A percentile compares a stretch with the other conserved stretches of the same genome.
Conservation (phyloP, 192 early-diverging fungal genomes). For the Coemansia umbellata region DNA sequence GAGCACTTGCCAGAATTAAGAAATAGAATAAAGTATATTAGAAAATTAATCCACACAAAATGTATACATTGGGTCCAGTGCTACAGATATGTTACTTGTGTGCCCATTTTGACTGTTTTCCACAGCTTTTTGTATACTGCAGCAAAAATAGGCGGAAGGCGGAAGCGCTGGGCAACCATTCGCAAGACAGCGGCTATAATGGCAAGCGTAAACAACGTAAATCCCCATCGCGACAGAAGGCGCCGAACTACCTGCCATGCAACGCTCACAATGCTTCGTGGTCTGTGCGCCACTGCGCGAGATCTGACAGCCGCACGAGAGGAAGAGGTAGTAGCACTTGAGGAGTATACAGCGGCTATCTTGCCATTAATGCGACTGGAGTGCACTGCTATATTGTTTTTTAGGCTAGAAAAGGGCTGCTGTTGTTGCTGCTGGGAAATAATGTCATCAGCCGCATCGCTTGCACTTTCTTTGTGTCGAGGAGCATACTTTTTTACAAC, state of each 20-base stretch:
- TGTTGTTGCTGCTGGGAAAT: too few relatives aligned
- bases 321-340: background rate
- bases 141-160: constrained; percentile 26
- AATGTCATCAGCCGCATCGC: background rate
- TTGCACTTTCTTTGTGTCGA: background rate
- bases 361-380: background rate
- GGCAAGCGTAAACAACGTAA: constrained; percentile 42
- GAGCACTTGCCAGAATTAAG: too few relatives aligned
- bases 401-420: background rate
- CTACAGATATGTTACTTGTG: constrained; percentile 44
- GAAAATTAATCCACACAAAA: too few relatives aligned
- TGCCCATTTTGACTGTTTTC: constrained; percentile 46
- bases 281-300: constrained; percentile 14
- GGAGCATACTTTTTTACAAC: background rate
- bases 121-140: constrained; percentile 30
- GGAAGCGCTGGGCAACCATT: constrained; percentile 31
- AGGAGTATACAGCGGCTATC: background rate
- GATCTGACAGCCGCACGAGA: constrained; percentile 4
- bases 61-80: too few relatives aligned
- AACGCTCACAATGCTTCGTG: constrained; percentile 20
- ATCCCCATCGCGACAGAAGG: constrained; percentile 45
- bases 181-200: constrained; percentile 36
- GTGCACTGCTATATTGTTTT: background rate
- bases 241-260: constrained; percentile 39
- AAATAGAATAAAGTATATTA: too few relatives aligned